A percentile compares a stretch with the other conserved stretches of the same genome.
These are phyloP conservation scores for Boeremia lycopersici DNA, from an alignment of 2,329 filamentous ascomycete genomes.

Conservation along the genomic window DNA sequence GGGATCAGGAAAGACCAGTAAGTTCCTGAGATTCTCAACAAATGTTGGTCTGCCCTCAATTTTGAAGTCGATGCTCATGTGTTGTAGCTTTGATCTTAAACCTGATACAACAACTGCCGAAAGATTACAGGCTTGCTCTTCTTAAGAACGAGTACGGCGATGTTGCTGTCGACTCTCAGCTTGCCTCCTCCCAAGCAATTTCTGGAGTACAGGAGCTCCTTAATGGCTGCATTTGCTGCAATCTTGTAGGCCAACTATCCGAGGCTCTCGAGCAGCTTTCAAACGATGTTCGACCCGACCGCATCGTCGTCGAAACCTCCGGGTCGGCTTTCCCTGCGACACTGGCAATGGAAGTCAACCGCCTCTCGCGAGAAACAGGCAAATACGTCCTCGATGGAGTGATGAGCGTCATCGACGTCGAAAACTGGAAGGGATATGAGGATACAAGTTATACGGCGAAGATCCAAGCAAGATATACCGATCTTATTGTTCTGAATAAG, in stretches of 20 bases:
- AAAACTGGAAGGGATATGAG: slow-evolving; percentile 94
- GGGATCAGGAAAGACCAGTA: slow-evolving; percentile 89
- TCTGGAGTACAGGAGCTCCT: slow-evolving; percentile 90
- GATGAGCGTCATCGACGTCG: slow-evolving; percentile 87
- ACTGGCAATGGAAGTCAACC: slow-evolving; percentile 86
- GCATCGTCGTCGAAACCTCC: slow-evolving; percentile 92
- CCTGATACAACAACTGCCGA: slow-evolving; percentile 87
- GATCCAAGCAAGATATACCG: slow-evolving; percentile 87
- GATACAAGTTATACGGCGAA: slow-evolving; percentile 88
- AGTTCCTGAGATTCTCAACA: slow-evolving; percentile 12
- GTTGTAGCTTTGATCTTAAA: slow-evolving; percentile 77
- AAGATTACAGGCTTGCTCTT: slow-evolving; percentile 86
- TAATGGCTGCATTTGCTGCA: slow-evolving; percentile 98
- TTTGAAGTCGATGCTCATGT: neutral
- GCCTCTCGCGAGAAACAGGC: slow-evolving; percentile 71
- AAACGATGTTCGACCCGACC: slow-evolving; percentile 67
- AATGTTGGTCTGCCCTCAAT: slow-evolving; percentile 8
- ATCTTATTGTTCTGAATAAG: slow-evolving; percentile 91
- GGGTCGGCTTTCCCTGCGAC: slow-evolving; percentile 85
- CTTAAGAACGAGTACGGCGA: slow-evolving; percentile 99
- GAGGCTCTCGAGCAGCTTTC: slow-evolving; percentile 79
- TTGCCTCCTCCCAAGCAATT: slow-evolving; percentile 81
- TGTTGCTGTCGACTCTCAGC: slow-evolving; percentile 88
- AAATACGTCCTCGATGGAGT: slow-evolving; percentile 83
- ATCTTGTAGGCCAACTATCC: slow-evolving; percentile 88